phyloP scores from a whole-genome alignment of 257 asterid genomes.

The Forsythia viridissima region DNA sequence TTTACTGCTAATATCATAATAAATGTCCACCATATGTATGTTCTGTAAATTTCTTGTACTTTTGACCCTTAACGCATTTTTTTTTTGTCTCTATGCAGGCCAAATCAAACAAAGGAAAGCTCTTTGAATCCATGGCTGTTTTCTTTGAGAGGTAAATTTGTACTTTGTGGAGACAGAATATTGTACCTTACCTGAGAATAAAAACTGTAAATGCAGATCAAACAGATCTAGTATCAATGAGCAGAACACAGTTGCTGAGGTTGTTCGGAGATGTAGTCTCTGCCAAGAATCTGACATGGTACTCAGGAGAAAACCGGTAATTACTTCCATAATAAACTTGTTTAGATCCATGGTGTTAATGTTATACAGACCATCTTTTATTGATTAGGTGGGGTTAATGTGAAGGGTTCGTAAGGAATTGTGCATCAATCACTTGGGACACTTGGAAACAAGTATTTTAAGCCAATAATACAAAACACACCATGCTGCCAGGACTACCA shows the following conservation, averaged over 20 bases:
- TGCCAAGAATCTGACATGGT: conserved; percentile 90
- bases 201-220: conserved; percentile 55
- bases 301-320: conserved; percentile 86
- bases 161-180: conserved; percentile 4
- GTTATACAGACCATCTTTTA: neutral
- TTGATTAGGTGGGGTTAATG: conserved; percentile 6
- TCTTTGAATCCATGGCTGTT: conserved; percentile 85
- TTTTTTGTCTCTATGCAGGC: conserved; percentile 57
- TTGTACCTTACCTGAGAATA: conserved; percentile 22
- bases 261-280: conserved; percentile 75
- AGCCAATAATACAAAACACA: neutral
- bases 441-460: conserved; percentile 12
- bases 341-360: conserved; percentile 19
- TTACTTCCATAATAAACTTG: conserved; percentile 23
- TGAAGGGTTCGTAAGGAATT: conserved; percentile 2
- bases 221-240: conserved; percentile 62
- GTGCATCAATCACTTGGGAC: conserved; percentile 10
- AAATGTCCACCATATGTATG: conserved; percentile 6
- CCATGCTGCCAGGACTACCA: conserved; percentile 7
- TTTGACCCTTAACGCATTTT: conserved; percentile 12
- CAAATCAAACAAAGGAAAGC: conserved; percentile 71
- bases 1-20: conserved; percentile 4
- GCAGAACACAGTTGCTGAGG: conserved; percentile 58
- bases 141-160: conserved; percentile 80
- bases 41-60: neutral